Evolutionary conservation across 2,329 filamentous ascomycete genomes (phyloP), one percentile per base, ranked within the genome.

Genomic region (Exophiala bonariae): DNA sequence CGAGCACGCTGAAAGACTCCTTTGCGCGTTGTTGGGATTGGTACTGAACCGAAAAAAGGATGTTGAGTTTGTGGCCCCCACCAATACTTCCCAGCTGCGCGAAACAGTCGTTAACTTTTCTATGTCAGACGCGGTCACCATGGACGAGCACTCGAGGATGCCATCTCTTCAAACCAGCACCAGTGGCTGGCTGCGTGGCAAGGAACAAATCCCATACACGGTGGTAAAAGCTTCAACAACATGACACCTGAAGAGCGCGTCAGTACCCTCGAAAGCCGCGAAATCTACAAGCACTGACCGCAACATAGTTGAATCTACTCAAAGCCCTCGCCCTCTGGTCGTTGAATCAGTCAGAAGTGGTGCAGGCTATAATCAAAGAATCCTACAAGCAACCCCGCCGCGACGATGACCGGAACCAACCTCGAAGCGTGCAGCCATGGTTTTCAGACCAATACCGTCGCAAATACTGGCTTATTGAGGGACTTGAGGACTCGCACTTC

Each of bases 21-120:
- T 99, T 19, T 99, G 95, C 75, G 90, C 90, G 54, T 72, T 99
- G 57, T 76, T 99, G 35, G 85, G 87, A 23, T 76, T 99, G 60
- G 81, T 96, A 45, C 77, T 99, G 62, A 99, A 99, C 70, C 85
- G 93, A 68, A 97, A 99, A 77, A 96, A 99, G 67, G 91, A 96
- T 72, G 88, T 97, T 66, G 96, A 99, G 93, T 97, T 81, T 70
- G 89, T 74, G 23, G 6, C 31, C 16, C 7, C 20, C 23, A 14
- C n/a, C 16, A n/a, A 22, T 23, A 34, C 8, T 13, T 18, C 35
- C 31, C 18, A 36, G 11, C 11, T 26, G 2, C 36, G 28, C 18
- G n/a, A 14, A 16, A 8, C 14, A 28, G 13, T 34, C 63, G 60
- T 75, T 68, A 56, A 58, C 51, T 42, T 47, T 52, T 44, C 52